These are phyloP conservation scores for Aspergillus asperescens DNA, from an alignment of 495 filamentous ascomycete genomes.

Conservation along the genomic window DNA sequence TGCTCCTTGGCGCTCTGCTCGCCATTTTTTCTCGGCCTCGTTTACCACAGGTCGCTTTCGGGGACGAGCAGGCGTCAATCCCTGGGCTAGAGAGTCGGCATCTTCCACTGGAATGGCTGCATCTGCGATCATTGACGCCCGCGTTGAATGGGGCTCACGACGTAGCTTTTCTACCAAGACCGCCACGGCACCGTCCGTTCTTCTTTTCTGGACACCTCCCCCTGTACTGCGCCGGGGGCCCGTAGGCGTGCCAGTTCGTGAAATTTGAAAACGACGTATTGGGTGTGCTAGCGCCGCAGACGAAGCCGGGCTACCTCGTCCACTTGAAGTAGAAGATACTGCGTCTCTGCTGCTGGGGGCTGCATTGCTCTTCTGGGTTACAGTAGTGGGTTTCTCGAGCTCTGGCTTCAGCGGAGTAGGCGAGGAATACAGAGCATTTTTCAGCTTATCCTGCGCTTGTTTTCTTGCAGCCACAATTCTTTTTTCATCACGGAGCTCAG, in stretches of 20 bases:
- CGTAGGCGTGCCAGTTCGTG: slow-evolving; percentile 28
- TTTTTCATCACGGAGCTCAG: slow-evolving; percentile 39
- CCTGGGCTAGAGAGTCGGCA: neutral
- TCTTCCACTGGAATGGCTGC: slow-evolving; percentile 9
- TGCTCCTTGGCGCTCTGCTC: slow-evolving; percentile 33
- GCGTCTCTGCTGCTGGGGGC: neutral
- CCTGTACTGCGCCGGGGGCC: slow-evolving; percentile 20
- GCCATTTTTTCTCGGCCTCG: slow-evolving; percentile 40
- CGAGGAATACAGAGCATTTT: slow-evolving; percentile 24
- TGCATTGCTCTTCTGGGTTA: neutral
- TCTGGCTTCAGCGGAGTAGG: slow-evolving; percentile 5
- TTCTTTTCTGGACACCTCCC: slow-evolving; percentile 40
- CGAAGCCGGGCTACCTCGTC: slow-evolving; percentile 10
- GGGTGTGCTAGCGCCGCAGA: slow-evolving; percentile 20
- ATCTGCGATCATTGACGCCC: slow-evolving; percentile 37
- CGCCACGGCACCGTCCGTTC: slow-evolving; percentile 31
- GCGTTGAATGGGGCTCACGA: slow-evolving; percentile 35
- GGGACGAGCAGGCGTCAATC: slow-evolving; percentile 15
- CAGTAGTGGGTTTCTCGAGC: neutral
- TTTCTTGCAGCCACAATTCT: slow-evolving; percentile 27
- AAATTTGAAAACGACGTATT: slow-evolving; percentile 43
- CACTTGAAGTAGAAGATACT: slow-evolving; percentile 12
- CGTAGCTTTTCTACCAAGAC: slow-evolving; percentile 42
- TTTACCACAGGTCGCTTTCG: slow-evolving; percentile 44
- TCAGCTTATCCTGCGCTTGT: slow-evolving; percentile 30